Conservation (phyloP, 768 basidiomycete species). For the Rhodotorula diobovata region DNA sequence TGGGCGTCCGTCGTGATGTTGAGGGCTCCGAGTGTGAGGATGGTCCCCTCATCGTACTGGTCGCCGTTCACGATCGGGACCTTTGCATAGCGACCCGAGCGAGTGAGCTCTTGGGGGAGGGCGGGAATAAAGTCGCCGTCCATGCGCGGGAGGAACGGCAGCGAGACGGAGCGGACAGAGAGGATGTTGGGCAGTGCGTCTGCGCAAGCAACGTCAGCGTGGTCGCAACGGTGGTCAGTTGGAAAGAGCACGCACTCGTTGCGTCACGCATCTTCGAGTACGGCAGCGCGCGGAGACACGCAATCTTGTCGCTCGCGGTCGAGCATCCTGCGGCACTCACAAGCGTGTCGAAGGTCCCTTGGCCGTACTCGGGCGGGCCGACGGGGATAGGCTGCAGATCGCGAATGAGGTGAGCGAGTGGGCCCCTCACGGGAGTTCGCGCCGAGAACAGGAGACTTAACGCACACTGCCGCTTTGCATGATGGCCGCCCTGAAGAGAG, state of each 20-base stretch:
- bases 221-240: too few relatives aligned
- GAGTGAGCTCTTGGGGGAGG: slow-evolving; percentile 3
- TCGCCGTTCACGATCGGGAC: slow-evolving; percentile 35
- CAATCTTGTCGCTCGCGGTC: slow-evolving; percentile 6
- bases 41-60: slow-evolving; percentile 22
- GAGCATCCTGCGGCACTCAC: slow-evolving; percentile 22
- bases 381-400: slow-evolving; percentile 44
- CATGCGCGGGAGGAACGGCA: slow-evolving; percentile 8
- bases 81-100: slow-evolving; percentile 11
- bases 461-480: slow-evolving; percentile 6
- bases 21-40: slow-evolving; percentile 2
- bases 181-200: slow-evolving; percentile 32
- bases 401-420: slow-evolving; percentile 16
- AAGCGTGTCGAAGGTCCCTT: slow-evolving; percentile 10
- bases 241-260: slow-evolving; percentile 4
- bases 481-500: not conserved
- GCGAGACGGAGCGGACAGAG: slow-evolving; percentile 12
- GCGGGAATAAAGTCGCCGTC: slow-evolving; percentile 29
- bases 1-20: slow-evolving; percentile 26
- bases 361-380: not conserved
- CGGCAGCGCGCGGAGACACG: slow-evolving; percentile 29
- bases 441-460: too few relatives aligned
- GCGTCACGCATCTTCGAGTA: slow-evolving; percentile 9
- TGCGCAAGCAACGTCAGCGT: not conserved
- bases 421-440: too few relatives aligned